Evolutionary conservation across 2,329 filamentous ascomycete species (phyloP).

Genomic region (Fonsecaea erecta): DNA sequence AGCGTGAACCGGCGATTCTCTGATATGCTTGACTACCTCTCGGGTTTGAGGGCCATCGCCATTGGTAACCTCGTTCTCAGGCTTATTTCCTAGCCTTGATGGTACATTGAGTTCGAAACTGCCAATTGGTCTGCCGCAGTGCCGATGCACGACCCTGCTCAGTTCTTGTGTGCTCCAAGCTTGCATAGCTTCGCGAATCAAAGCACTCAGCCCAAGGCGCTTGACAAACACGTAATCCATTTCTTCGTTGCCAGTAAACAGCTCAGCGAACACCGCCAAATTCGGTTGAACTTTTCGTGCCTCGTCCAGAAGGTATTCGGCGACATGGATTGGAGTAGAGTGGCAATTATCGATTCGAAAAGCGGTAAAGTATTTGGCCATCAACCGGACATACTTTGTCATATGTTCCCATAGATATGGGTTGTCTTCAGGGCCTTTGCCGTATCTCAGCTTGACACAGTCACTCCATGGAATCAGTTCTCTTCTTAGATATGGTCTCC

Average conservation of each 20-base stretch:
- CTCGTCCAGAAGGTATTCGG: slow-evolving; percentile 91
- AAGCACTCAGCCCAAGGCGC: slow-evolving; percentile 82
- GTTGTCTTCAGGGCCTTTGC: slow-evolving; percentile 76
- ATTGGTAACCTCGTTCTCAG: slow-evolving; percentile 41
- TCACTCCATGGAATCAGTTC: slow-evolving; percentile 99
- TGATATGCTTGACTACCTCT: slow-evolving; percentile 79
- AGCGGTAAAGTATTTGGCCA: slow-evolving; percentile 93
- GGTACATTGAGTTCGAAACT: slow-evolving; percentile 85
- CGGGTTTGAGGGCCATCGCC: slow-evolving; percentile 37
- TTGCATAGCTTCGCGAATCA: slow-evolving; percentile 98
- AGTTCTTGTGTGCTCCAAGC: slow-evolving; percentile 94
- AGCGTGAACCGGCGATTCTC: slow-evolving; percentile 85
- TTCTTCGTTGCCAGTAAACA: slow-evolving; percentile 93
- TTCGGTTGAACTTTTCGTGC: slow-evolving; percentile 87
- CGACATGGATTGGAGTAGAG: slow-evolving; percentile 91
- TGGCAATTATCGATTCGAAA: slow-evolving; percentile 99
- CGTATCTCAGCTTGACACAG: slow-evolving; percentile 95
- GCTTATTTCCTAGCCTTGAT: slow-evolving; percentile 41
- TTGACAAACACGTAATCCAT: slow-evolving; percentile 97
- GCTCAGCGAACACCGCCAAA: slow-evolving; percentile 88
- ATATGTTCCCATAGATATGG: slow-evolving; percentile 96
- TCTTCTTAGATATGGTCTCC: slow-evolving; percentile 88
- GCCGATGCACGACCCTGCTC: slow-evolving; percentile 87
- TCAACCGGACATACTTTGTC: slow-evolving; percentile 85
- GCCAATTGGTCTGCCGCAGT: slow-evolving; percentile 91